These are phyloP conservation scores for Didymellaceae sp. DNA, from an alignment of 2,329 filamentous ascomycete genomes.

Conservation along the genomic window DNA sequence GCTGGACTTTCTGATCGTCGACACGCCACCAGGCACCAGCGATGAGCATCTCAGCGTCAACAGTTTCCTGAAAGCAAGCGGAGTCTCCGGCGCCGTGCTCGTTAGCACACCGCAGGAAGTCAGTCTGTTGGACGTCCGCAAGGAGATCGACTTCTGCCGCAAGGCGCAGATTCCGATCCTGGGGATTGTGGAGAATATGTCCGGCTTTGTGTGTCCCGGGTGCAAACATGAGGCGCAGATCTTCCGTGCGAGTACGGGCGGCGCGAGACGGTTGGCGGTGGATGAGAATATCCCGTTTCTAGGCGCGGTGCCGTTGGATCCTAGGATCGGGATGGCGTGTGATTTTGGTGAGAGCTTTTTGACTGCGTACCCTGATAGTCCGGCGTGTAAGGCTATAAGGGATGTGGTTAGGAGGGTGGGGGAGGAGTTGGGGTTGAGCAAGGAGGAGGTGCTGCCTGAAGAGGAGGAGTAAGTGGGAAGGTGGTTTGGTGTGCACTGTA, in stretches of 20 bases:
- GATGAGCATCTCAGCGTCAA: constrained; percentile 97
- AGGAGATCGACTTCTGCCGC: constrained; percentile 96
- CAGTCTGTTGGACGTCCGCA: constrained; percentile 86
- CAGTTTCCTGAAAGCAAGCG: constrained; percentile 85
- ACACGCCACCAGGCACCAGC: constrained; percentile 92
- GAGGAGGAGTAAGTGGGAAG: constrained; percentile 22
- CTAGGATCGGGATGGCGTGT: constrained; percentile 92
- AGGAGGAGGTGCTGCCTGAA: constrained; percentile 37
- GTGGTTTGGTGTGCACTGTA: not conserved
- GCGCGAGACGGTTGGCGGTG: constrained; percentile 77
- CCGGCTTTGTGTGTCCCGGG: constrained; percentile 92
- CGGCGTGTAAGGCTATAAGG: constrained; percentile 82
- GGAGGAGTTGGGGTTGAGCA: constrained; percentile 46
- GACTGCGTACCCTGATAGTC: constrained; percentile 90
- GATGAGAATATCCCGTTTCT: constrained; percentile 90
- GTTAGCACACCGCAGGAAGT: constrained; percentile 97
- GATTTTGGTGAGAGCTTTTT: constrained; percentile 98
- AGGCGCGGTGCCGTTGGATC: constrained; percentile 88
- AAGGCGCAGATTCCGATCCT: constrained; percentile 91
- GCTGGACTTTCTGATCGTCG: constrained; percentile 89
- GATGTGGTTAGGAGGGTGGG: constrained; percentile 78
- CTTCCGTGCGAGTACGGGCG: constrained; percentile 89
- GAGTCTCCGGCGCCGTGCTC: constrained; percentile 90
- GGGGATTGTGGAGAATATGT: constrained; percentile 97
- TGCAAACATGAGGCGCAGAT: constrained; percentile 83